Evolutionary conservation across 2,329 filamentous ascomycete genomes (phyloP).

Genomic region (Rutstroemia sp.): DNA sequence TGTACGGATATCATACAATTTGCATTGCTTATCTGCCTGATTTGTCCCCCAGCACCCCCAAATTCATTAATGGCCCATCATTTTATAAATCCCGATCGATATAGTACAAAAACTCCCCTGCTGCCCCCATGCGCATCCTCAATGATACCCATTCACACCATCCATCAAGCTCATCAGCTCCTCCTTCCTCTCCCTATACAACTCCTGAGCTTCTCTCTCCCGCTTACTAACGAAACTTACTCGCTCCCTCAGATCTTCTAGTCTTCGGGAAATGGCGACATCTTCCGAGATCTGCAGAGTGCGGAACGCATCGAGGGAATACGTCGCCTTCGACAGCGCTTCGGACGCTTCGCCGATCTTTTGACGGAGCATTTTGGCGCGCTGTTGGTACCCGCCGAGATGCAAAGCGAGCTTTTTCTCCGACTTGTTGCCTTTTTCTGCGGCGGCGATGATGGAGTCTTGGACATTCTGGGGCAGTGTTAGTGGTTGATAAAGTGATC

Average conservation of each 20-base stretch:
- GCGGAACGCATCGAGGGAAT: slow-evolving; percentile 66
- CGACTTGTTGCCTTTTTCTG: slow-evolving; percentile 75
- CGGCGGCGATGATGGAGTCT: slow-evolving; percentile 63
- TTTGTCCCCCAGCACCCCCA: too few species aligned
- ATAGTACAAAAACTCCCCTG: slow-evolving; percentile 1
- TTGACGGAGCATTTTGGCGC: slow-evolving; percentile 68
- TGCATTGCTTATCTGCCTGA: too few species aligned
- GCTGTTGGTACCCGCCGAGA: slow-evolving; percentile 83
- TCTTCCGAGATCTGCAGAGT: slow-evolving; percentile 75
- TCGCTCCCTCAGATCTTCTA: slow-evolving; percentile 74
- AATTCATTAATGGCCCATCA: too few species aligned
- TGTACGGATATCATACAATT: too few species aligned
- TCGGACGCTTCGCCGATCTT: slow-evolving; percentile 73
- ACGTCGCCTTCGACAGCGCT: slow-evolving; percentile 64
- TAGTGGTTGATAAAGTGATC: slow-evolving; percentile 12
- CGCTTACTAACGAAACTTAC: slow-evolving; percentile 71
- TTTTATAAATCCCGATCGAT: background rate
- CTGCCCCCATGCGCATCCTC: background rate
- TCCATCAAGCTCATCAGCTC: slow-evolving; percentile 60
- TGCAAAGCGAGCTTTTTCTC: slow-evolving; percentile 90
- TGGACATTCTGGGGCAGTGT: slow-evolving; percentile 51
- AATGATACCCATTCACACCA: slow-evolving; percentile 13
- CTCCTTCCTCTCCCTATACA: slow-evolving; percentile 68
- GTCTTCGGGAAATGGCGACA: slow-evolving; percentile 61
- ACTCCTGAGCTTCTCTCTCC: slow-evolving; percentile 85